Conservation (phyloP, 495 filamentous ascomycete species). For the Podospora anserina region DNA sequence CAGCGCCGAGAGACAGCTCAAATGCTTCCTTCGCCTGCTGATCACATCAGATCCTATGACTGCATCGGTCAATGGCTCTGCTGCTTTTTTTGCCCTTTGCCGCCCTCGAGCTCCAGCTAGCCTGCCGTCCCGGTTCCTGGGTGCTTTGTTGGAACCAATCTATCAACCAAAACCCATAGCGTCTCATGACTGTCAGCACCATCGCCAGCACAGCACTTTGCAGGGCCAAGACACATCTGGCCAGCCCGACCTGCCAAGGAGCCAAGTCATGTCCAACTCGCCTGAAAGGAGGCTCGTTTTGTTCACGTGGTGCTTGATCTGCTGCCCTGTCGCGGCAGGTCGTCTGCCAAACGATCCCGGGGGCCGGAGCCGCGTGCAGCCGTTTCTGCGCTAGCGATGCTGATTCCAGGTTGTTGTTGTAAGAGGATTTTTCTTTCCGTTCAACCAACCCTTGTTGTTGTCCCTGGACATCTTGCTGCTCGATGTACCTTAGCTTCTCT, state of each 20-base stretch:
- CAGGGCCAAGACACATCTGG: slow-evolving; percentile 2
- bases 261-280: neutral
- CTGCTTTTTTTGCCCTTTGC: neutral
- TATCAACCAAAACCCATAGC: neutral
- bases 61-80: neutral
- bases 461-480: neutral
- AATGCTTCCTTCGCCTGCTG: neutral
- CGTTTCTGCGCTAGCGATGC: slow-evolving; percentile 1
- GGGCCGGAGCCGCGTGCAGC: slow-evolving; percentile 7
- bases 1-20: neutral
- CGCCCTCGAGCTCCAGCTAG: neutral
- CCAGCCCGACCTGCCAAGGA: slow-evolving; percentile 4
- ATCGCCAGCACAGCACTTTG: neutral
- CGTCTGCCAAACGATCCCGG: slow-evolving; percentile 13
- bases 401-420: neutral
- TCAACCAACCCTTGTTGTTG: neutral
- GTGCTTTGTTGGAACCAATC: slow-evolving; percentile 4
- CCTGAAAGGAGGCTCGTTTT: slow-evolving; percentile 14
- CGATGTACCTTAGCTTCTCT: neutral
- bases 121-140: slow-evolving; percentile 6
- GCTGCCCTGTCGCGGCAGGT: slow-evolving; percentile 11
- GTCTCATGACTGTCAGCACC: neutral
- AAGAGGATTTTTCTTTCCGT: neutral
- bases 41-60: slow-evolving; percentile 2
- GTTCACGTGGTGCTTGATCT: slow-evolving; percentile 37